Evolutionary conservation across 805 yeast species (phyloP).

Genomic region (Cyberlindnera galapagoensis): DNA sequence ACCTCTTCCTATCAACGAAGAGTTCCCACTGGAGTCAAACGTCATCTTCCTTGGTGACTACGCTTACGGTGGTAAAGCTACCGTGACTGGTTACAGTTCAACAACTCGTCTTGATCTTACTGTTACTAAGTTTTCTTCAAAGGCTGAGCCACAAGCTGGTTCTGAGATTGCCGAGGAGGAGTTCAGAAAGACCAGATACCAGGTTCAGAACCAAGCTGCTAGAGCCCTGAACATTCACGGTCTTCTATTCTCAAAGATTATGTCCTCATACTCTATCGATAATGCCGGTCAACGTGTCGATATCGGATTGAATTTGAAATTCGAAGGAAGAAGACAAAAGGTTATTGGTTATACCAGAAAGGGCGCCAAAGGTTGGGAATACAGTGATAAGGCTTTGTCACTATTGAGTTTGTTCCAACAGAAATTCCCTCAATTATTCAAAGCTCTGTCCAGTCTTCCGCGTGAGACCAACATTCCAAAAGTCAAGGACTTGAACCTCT

Average conservation of each 20-base stretch:
- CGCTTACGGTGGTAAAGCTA: conserved; percentile 81
- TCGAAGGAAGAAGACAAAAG: conserved; percentile 70
- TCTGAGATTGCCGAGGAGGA: conserved; percentile 53
- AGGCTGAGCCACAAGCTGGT: conserved; percentile 63
- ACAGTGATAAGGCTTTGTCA: conserved; percentile 64
- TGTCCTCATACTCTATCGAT: conserved; percentile 63
- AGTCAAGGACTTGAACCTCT: conserved; percentile 22
- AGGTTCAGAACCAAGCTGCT: conserved; percentile 59
- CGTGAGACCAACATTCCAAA: conserved; percentile 30
- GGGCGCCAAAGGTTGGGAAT: conserved; percentile 70
- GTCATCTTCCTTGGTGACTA: conserved; percentile 79
- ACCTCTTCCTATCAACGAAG: conserved; percentile 73
- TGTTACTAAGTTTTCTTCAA: conserved; percentile 42
- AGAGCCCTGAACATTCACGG: conserved; percentile 51
- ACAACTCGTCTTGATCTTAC: conserved; percentile 40
- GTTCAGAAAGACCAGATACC: conserved; percentile 46
- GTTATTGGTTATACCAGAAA: conserved; percentile 83
- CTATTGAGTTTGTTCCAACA: conserved; percentile 54
- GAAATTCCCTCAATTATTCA: conserved; percentile 58
- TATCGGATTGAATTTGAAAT: conserved; percentile 80
- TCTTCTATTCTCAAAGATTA: conserved; percentile 65
- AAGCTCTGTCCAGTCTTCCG: conserved; percentile 28
- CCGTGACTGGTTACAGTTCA: conserved; percentile 52
- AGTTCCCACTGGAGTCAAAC: conserved; percentile 67
- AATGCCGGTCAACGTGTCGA: conserved; percentile 50